phyloP scores from a whole-genome alignment of 192 early-diverging fungal genomes.

The Linnemannia zychae region DNA sequence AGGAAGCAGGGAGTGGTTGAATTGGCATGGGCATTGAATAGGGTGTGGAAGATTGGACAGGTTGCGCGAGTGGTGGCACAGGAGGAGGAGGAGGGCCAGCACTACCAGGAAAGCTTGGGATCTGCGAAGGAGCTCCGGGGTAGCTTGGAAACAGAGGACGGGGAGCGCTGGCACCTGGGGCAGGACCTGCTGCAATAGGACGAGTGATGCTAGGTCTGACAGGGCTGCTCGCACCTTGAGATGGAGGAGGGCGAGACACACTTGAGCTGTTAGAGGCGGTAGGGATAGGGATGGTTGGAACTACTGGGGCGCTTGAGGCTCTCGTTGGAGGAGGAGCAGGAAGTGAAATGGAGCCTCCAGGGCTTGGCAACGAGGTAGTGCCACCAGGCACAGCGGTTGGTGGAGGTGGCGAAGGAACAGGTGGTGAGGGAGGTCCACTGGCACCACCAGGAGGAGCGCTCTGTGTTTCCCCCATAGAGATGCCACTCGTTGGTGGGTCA shows the following conservation, averaged over 20 bases:
- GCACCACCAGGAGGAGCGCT: conserved; percentile 19
- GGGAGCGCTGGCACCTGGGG: not conserved
- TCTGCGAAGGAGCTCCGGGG: no score
- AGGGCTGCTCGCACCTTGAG: not conserved
- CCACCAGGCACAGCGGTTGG: not conserved
- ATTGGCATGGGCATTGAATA: not conserved
- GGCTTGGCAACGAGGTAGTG: not conserved
- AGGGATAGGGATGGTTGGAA: not conserved
- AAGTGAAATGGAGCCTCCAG: not conserved
- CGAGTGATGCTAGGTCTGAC: not conserved
- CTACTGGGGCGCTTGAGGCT: not conserved
- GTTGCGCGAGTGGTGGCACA: not conserved
- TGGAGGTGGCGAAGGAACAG: not conserved
- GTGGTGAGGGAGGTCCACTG: not conserved
- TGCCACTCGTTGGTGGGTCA: conserved; percentile 19
- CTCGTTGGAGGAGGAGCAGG: not conserved
- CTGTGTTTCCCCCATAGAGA: not conserved
- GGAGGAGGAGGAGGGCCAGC: not conserved
- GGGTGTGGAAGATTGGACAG: not conserved
- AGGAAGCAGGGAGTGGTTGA: not conserved
- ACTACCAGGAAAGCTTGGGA: not conserved
- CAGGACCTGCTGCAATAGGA: not conserved
- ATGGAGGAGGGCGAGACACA: not conserved
- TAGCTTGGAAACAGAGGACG: not conserved
- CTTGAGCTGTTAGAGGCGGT: not conserved